Evolutionary conservation across 495 filamentous ascomycete species (phyloP), one percentile per base, ranked within the genome.

Genomic region (Aspergillus incahuasiensis): DNA sequence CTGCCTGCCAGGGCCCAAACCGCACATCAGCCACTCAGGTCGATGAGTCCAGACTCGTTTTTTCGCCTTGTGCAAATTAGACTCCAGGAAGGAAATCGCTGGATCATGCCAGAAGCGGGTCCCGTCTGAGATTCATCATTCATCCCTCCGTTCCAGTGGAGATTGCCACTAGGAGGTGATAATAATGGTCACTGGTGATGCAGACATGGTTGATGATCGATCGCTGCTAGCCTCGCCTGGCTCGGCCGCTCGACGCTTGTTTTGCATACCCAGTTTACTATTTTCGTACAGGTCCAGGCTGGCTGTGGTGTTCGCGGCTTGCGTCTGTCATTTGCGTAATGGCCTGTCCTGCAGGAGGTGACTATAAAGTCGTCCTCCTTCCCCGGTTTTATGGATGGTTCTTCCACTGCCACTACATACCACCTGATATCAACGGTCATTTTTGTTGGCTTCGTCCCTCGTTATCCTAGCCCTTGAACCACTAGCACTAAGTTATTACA

Each of bases 351-450:
- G 34, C 28, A 56, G 53, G 58, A 20, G 19, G 32, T 40, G 48
- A 20, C 48, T 61, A 61, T 64, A 64, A 64, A 64, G 47, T 34
- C 30, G 21, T 35, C 49, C 55, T 55, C 39, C 52, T 47, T 44
- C 55, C 52, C 55, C 48, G 30, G 42, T 48, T 41, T 43, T 20
- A 24, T 41, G 38, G 34, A 40, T 20, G 38, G 20, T 54, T 54
- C 30, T 16, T 55, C 48, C 43, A 51, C 48, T 32, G 20, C 52
- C 40, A 56, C 41, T 38, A 18, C 30, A 35, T 35, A 43, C 19
- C 34, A 8, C 21, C 48, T 24, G 16, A 15, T 38, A 40, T 8
- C 19, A 34, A 39, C 45, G 11, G n/a, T 24, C 51, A 9, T 28
- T 54, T 28, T 54, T 52, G 25, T 34, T 51, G n/a, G 52, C 19